Base-by-base conservation (phyloP, 345 rosid species). In the Raphanus raphanistrum region DNA sequence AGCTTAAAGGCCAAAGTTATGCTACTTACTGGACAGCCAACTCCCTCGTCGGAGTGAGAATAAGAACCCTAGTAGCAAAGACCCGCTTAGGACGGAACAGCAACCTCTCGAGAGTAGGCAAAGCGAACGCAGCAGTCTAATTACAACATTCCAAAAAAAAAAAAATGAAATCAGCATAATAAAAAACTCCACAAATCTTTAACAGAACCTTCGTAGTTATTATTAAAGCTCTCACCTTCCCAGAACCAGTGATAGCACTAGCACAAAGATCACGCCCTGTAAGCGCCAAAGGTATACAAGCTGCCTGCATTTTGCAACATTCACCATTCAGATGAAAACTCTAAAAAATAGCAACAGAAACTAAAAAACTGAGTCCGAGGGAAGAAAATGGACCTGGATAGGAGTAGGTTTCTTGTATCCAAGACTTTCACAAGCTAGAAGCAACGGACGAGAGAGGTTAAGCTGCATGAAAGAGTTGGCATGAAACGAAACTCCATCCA, bases 161-260 rank as follows among this genome's bases (percentile, higher is more conserved):
- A 10, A 82, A 55, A 31, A n/a, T 9, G 4, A 75, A 64, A 63
- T 57, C 71, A 70, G n/a, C 8, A 54, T n/a, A 25, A 38, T 8
- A 0, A 10, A 12, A 43, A 50, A 43, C 65, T 62, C 36, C n/a
- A 31, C 6, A 21, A 21, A 70, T 2, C 0, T 6, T 63, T 32
- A 27, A 8, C 12, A 29, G 0, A 60, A 72, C 9, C 38, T 0
- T 43, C 26, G 2, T n/a, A 75, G 35, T 29, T 59, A 10, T 29
- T 27, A 10, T 28, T 7, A 80, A 12, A 11, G 4, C 55, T 50
- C 73, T 11, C 75, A 95, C 99, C 98, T 95, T 92, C 16, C 99
- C 99, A 4, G 99, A 95, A 72, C 99, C 99, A 77, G 99, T 95
- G 66, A 95, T 84, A 41, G 99, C 99, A 73, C 98, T 95, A 10